These are phyloP conservation scores for Toxicodendron radicans DNA, from an alignment of 345 rosid species.

Conservation along the genomic window DNA sequence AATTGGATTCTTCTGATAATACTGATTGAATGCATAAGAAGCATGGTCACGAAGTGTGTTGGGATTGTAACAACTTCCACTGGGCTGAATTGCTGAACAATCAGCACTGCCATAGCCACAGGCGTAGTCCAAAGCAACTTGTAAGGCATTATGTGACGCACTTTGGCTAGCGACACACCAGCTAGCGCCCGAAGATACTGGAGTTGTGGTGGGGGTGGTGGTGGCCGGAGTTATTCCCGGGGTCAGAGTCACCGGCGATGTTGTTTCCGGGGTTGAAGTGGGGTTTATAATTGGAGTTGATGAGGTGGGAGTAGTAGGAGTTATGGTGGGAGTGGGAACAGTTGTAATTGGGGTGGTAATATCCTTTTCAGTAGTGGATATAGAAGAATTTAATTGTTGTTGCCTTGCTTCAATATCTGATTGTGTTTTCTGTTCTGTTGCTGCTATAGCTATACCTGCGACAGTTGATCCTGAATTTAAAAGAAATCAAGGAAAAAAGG, in stretches of 20 bases:
- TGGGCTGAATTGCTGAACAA: conserved; percentile 61
- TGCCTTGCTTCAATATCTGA: background rate
- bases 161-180: conserved; percentile 89
- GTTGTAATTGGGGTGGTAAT: conserved; percentile 66
- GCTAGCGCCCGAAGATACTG: conserved; percentile 44
- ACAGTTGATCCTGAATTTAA: conserved; percentile 36
- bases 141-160: conserved; percentile 61
- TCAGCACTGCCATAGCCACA: conserved; percentile 85
- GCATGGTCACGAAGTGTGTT: conserved; percentile 63
- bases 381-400: background rate
- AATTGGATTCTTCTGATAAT: conserved; percentile 71
- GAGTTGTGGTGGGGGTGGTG: conserved; percentile 14
- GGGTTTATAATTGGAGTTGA: conserved; percentile 42
- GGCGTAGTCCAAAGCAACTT: conserved; percentile 82
- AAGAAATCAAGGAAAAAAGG: background rate
- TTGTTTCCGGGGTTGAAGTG: conserved; percentile 46
- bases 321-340: conserved; percentile 38
- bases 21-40: conserved; percentile 76
- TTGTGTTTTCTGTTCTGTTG: background rate
- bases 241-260: conserved; percentile 31
- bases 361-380: conserved; percentile 38
- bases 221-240: conserved; percentile 29
- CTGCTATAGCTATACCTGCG: too few relatives aligned
- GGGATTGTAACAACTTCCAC: conserved; percentile 69
- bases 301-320: conserved; percentile 36